These are phyloP conservation scores for Novymonas esmeraldas DNA, from an alignment of 208 protist genomes.

Conservation along the genomic window DNA sequence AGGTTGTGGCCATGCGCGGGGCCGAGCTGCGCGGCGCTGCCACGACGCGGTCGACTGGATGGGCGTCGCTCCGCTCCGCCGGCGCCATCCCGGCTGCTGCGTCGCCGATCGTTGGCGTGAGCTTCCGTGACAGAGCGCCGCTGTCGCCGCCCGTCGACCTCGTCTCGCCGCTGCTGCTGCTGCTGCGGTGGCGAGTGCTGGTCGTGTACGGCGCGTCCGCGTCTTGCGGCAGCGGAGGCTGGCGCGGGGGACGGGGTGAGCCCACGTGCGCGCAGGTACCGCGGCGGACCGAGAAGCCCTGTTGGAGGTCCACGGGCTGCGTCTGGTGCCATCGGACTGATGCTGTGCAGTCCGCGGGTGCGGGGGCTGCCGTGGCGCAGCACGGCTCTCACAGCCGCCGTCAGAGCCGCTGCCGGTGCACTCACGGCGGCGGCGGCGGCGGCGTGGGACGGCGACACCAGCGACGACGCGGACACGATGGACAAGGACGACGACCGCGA, in stretches of 20 bases:
- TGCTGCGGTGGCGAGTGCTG: not conserved
- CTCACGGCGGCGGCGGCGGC: not conserved
- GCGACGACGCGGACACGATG: not conserved
- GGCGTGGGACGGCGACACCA: not conserved
- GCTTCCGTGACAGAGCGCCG: not conserved
- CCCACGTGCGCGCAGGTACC: constrained; percentile 32
- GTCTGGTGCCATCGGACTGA: constrained; percentile 35
- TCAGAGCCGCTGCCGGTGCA: too few relatives aligned
- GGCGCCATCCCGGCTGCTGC: not conserved
- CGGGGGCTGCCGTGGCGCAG: constrained; percentile 29
- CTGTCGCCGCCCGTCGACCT: not conserved
- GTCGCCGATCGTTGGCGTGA: not conserved
- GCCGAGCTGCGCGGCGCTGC: too few relatives aligned
- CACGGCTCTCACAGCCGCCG: not conserved
- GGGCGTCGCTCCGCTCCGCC: not conserved
- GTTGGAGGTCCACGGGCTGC: constrained; percentile 34
- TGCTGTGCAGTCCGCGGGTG: constrained; percentile 38
- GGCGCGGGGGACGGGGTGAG: constrained; percentile 14
- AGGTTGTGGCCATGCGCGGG: too few relatives aligned
- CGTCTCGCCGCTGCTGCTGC: not conserved
- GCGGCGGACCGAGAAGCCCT: constrained; percentile 32
- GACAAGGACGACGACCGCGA: not conserved
- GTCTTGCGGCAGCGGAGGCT: not conserved
- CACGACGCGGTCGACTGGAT: too few relatives aligned
- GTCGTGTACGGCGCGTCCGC: not conserved